Percentiles rank a stretch among this genome's conserved stretches.
Conservation (phyloP, 2,329 filamentous ascomycete genomes). For the Alternaria ventricosa region DNA sequence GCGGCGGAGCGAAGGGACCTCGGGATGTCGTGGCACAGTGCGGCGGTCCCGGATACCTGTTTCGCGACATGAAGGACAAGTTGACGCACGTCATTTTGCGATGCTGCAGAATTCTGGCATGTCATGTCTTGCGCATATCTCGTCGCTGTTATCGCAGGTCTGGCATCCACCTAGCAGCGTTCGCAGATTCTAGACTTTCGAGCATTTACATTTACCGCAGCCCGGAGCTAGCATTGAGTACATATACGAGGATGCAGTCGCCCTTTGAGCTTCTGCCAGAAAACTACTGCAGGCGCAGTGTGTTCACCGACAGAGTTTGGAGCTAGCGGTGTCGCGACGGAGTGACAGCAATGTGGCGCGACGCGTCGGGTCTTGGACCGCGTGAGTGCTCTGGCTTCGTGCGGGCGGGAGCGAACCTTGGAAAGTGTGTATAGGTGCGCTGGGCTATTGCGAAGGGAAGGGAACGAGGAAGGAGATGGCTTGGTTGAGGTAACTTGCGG, state of each 20-base stretch:
- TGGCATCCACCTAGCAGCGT: no score
- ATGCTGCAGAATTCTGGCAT: no score
- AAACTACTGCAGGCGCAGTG: background rate
- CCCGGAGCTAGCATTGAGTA: constrained; percentile 6
- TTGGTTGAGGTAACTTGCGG: background rate
- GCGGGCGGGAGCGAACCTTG: background rate
- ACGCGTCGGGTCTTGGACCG: background rate
- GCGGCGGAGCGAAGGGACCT: background rate
- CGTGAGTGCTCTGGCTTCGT: no score
- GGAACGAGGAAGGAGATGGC: no score
- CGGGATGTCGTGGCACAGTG: background rate
- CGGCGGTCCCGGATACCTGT: background rate
- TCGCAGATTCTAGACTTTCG: background rate
- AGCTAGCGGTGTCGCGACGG: background rate
- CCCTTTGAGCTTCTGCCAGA: background rate
- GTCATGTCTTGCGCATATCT: no score
- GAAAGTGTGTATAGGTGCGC: background rate
- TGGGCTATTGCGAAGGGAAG: no score
- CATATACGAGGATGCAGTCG: constrained; percentile 4
- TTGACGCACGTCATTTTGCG: no score
- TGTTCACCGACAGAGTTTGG: background rate
- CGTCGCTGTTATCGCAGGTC: no score
- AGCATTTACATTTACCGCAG: background rate
- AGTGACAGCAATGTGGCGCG: background rate
- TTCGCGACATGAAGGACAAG: background rate